Evolutionary conservation across 495 filamentous ascomycete species (phyloP).

Genomic region (Thermothielavioides terrestris): DNA sequence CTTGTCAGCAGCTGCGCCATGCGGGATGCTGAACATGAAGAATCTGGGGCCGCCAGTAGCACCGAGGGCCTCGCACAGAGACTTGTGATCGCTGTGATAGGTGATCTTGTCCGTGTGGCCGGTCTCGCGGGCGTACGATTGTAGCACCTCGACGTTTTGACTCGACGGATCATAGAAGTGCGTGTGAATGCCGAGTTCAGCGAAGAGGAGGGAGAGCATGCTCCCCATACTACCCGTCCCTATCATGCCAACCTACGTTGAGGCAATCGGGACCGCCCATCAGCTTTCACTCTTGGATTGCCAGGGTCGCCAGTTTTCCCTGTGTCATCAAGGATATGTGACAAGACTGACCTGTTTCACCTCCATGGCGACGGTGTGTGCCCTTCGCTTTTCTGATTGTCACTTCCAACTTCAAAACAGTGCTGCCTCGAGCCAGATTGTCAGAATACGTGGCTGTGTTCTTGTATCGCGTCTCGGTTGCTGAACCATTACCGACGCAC

Average conservation of each 20-base stretch:
- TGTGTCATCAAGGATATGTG: too few species aligned
- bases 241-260: background rate
- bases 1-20: slow-evolving; percentile 58
- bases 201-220: slow-evolving; percentile 5
- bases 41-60: slow-evolving; percentile 20
- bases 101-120: background rate
- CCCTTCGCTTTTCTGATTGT: too few species aligned
- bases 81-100: background rate
- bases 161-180: slow-evolving; percentile 32
- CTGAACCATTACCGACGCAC: too few species aligned
- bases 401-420: too few species aligned
- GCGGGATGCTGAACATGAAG: slow-evolving; percentile 58
- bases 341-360: too few species aligned
- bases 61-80: background rate
- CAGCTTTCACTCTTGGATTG: too few species aligned
- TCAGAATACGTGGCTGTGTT: too few species aligned
- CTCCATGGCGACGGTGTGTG: too few species aligned
- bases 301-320: too few species aligned
- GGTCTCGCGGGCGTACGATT: background rate
- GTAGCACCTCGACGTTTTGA: slow-evolving; percentile 17
- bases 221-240: background rate
- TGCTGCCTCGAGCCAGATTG: too few species aligned
- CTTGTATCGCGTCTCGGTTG: too few species aligned
- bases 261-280: too few species aligned
- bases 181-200: slow-evolving; percentile 26